Evolutionary conservation across 2,329 filamentous ascomycete species (phyloP).

Genomic region (Metarhizium humberi): DNA sequence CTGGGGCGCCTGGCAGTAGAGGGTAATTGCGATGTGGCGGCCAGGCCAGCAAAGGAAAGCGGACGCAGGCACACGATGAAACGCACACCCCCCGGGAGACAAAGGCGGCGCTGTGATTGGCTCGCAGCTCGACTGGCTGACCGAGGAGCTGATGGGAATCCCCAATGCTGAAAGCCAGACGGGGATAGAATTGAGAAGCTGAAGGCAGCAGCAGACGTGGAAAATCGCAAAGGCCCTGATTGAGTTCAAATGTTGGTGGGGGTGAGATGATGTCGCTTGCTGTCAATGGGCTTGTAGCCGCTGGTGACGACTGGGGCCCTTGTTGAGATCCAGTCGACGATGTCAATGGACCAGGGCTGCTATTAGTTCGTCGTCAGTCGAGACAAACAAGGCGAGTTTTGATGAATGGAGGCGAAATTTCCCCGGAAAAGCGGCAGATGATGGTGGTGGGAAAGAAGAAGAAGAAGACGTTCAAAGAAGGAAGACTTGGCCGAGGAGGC

Average conservation of each 20-base stretch:
- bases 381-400: not conserved
- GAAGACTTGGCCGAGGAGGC: too few species aligned
- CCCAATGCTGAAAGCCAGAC: not conserved
- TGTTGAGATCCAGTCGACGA: not conserved
- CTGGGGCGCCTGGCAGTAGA: not conserved
- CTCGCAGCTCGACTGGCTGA: not conserved
- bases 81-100: constrained; percentile 1
- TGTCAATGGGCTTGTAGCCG: not conserved
- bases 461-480: too few species aligned
- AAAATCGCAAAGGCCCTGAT: not conserved
- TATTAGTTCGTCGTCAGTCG: not conserved
- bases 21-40: not conserved
- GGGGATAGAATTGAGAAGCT: not conserved
- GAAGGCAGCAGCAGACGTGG: not conserved
- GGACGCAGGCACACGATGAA: constrained; percentile 4
- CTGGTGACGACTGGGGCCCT: not conserved
- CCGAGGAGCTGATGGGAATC: not conserved
- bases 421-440: too few species aligned
- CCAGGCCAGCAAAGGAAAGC: constrained; percentile 2
- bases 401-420: too few species aligned
- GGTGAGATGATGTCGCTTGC: not conserved
- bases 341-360: not conserved
- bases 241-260: not conserved
- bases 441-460: too few species aligned
- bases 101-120: not conserved